Evolutionary conservation across 169 alveolate species (phyloP), one percentile per base, ranked within the genome.

Genomic region (Eimeria mitis): DNA sequence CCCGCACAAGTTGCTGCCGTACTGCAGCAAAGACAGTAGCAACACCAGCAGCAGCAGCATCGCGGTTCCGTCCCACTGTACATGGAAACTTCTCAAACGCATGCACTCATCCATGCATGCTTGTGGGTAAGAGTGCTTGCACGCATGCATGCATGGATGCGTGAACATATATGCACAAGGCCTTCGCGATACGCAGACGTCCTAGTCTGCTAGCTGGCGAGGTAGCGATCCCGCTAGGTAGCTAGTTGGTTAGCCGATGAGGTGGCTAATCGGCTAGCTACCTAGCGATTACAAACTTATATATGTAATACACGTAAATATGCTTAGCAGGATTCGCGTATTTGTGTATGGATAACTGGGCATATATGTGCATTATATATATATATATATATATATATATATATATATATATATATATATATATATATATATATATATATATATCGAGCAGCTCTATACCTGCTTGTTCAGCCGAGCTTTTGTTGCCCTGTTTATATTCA

Each of bases 401-500:
- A 52, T 8, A 52, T 52, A 52, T 52, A 52, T 52, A 52, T 52
- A 52, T 52, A 13, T 13, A 52, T 52, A 52, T 52, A 52, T 52
- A 52, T 52, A 52, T 52, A 52, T 52, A 13, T 23, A 61, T 61
- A 61, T 61, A 2, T 14, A 61, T 0, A 23, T 61, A 61, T 61
- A 61, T 14, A 61, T 7, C 16, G 61, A 54, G 9, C 9, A 13
- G 70, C 8, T 6, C 49, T 75, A 14, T n/a, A 56, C 90, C 90
- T 56, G 73, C 68, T 81, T 56, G 90, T 68, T 81, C 90, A 25
- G 90, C 70, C 2, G 52, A 42, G 21, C 54, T 73, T n/a, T 81
- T 81, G 75, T 16, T 81, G 31, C 90, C 90, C 71, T 81, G 90
- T 16, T 44, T 34, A 52, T 81, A 81, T 23, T 81, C 56, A 13